Evolutionary conservation across 805 yeast species (phyloP).

Genomic region (Candida mattraensis): DNA sequence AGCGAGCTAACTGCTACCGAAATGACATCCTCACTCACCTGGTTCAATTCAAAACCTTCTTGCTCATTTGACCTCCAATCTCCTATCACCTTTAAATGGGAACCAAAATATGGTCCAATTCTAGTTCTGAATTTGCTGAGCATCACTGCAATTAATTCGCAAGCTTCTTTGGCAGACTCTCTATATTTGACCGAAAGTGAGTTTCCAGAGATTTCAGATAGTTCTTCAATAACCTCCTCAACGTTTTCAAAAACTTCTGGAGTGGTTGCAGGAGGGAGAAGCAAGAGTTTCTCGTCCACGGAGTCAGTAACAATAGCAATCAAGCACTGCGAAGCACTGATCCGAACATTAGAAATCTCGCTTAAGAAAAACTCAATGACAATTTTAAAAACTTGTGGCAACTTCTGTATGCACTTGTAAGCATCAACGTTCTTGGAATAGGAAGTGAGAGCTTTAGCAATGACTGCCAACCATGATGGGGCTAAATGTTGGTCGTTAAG

Average conservation of each 20-base stretch:
- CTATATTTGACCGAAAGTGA: slow-evolving; percentile 73
- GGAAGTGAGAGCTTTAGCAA: slow-evolving; percentile 74
- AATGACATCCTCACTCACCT: slow-evolving; percentile 77
- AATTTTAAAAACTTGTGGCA: slow-evolving; percentile 56
- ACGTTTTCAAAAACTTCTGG: slow-evolving; percentile 52
- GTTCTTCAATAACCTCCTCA: slow-evolving; percentile 50
- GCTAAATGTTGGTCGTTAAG: slow-evolving; percentile 80
- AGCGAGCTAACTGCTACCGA: slow-evolving; percentile 74
- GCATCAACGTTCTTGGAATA: slow-evolving; percentile 51
- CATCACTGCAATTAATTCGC: slow-evolving; percentile 63
- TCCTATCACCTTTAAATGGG: slow-evolving; percentile 72
- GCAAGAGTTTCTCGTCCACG: slow-evolving; percentile 57
- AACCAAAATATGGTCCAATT: slow-evolving; percentile 68
- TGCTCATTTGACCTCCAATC: slow-evolving; percentile 81
- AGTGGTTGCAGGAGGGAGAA: slow-evolving; percentile 52
- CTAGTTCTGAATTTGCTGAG: slow-evolving; percentile 64
- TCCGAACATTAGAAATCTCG: slow-evolving; percentile 59
- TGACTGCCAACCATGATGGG: slow-evolving; percentile 93
- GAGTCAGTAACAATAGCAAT: slow-evolving; percentile 73
- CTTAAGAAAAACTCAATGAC: slow-evolving; percentile 68
- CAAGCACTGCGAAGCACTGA: slow-evolving; percentile 83
- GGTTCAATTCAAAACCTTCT: slow-evolving; percentile 62
- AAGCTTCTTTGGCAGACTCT: slow-evolving; percentile 70
- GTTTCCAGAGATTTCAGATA: slow-evolving; percentile 53
- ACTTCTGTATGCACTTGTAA: slow-evolving; percentile 48